These are phyloP conservation scores for Melampsora larici-populina DNA, from an alignment of 1,284 basidiomycete species.

Conservation along the genomic window DNA sequence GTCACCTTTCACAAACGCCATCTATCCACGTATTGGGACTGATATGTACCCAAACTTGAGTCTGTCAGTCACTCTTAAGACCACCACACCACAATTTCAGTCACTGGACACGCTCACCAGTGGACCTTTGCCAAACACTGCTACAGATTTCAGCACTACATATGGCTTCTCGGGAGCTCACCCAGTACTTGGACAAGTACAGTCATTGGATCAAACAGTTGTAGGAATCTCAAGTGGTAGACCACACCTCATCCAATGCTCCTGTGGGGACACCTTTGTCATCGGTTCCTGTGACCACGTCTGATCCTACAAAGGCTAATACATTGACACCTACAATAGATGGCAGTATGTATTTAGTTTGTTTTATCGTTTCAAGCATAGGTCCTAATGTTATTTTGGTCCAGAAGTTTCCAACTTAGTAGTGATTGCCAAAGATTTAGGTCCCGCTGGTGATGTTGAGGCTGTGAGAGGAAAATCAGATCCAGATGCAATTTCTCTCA, in stretches of 20 bases:
- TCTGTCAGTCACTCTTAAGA: neutral
- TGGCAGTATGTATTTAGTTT: neutral
- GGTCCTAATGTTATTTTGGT: neutral
- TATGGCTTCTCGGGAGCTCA: neutral
- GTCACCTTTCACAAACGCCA: no score
- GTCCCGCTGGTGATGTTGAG: slow-evolving; percentile 7
- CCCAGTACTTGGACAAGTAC: neutral
- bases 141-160: neutral
- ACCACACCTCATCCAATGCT: neutral
- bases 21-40: neutral
- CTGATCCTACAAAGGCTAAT: neutral
- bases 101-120: neutral
- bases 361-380: no score
- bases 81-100: neutral
- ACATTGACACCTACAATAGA: neutral
- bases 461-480: neutral
- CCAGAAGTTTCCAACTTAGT: neutral
- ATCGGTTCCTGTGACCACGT: neutral
- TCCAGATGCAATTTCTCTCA: neutral
- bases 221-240: neutral
- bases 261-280: neutral
- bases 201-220: neutral
- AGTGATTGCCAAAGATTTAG: slow-evolving; percentile 19
- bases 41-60: neutral
- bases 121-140: slow-evolving; percentile 3